Evolutionary conservation across 2,329 filamentous ascomycete species (phyloP), one percentile per base, ranked within the genome.

Genomic region (Botrytis hyacinthi): DNA sequence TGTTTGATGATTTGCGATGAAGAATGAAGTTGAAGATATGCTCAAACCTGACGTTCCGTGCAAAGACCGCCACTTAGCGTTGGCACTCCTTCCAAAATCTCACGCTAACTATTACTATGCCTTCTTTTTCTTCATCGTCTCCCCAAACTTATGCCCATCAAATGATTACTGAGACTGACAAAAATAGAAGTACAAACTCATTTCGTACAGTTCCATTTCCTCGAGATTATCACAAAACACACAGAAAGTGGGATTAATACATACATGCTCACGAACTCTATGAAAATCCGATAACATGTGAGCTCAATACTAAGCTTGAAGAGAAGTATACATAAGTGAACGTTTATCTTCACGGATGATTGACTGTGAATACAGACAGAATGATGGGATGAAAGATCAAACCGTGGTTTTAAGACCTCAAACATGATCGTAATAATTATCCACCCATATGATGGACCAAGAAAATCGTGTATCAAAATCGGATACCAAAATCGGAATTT

Each of bases 321-420:
- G 16, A 42, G 35, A 57, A 68, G 29, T 16, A 68, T n/a, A 4
- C 20, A n/a, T 32, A 18, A 68, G 63, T 37, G 46, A 14, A 35
- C 35, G 65, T n/a, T n/a, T 51, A 26, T 54, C n/a, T 68, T 26
- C 35, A 37, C 26, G 20, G 26, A 37, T 14, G 35, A 32, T 29
- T 32, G 35, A 57, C 26, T 14, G 14, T 61, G 35, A 20, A 68
- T 20, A 14, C 29, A 48, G 54, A n/a, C 48, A 16, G n/a, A 57
- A 40, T 29, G 65, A 51, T 54, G 35, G 35, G 48, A 68, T 57
- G 65, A 68, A 57, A 40, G 35, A 68, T 29, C 35, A 54, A 57
- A 68, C 65, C 18, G 18, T 6, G 1, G 46, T 68, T 68, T 68
- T 18, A 57, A 32, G 18, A 42, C n/a, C 40, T 51, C 65, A 67